A percentile compares a stretch with the other conserved stretches of the same genome.
These are phyloP conservation scores for Hypoxylon lienhwacheense DNA, from an alignment of 495 filamentous ascomycete genomes.

Conservation along the genomic window DNA sequence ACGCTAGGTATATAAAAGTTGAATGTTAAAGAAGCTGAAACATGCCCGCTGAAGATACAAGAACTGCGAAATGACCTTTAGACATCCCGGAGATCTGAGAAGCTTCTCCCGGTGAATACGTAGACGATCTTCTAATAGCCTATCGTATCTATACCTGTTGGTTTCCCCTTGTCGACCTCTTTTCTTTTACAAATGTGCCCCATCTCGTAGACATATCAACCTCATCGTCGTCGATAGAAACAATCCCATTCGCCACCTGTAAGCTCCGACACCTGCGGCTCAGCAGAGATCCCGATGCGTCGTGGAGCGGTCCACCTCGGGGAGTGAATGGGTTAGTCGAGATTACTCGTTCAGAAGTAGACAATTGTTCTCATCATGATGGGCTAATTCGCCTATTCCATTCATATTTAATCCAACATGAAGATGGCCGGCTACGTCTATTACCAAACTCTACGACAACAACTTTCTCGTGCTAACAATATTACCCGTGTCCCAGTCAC, in stretches of 20 bases:
- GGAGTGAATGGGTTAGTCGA: not conserved
- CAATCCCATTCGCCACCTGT: constrained; percentile 14
- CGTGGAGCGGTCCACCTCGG: constrained; percentile 9
- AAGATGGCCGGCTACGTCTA: constrained; percentile 13
- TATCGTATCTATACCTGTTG: constrained; percentile 9
- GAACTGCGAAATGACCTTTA: not conserved
- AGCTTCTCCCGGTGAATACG: constrained; percentile 12
- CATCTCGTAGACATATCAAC: constrained; percentile 20
- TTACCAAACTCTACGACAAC: constrained; percentile 3
- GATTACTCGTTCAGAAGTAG: constrained; percentile 2
- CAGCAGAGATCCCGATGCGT: constrained; percentile 17
- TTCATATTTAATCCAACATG: constrained; percentile 5
- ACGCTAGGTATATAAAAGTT: not conserved
- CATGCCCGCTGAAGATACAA: constrained; percentile 1
- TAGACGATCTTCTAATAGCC: constrained; percentile 21
- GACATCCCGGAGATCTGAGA: constrained; percentile 16
- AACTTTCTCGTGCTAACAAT: not conserved
- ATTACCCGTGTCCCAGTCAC: not conserved
- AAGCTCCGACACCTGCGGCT: constrained; percentile 17
- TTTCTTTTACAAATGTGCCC: constrained; percentile 1
- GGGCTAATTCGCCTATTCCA: constrained; percentile 18
- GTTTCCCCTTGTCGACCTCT: constrained; percentile 8
- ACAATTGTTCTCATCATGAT: constrained; percentile 10
- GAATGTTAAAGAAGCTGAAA: constrained; percentile 7
- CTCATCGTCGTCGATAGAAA: constrained; percentile 6